phyloP scores from a whole-genome alignment of 805 yeast species.

The Kuraishia piskuri region DNA sequence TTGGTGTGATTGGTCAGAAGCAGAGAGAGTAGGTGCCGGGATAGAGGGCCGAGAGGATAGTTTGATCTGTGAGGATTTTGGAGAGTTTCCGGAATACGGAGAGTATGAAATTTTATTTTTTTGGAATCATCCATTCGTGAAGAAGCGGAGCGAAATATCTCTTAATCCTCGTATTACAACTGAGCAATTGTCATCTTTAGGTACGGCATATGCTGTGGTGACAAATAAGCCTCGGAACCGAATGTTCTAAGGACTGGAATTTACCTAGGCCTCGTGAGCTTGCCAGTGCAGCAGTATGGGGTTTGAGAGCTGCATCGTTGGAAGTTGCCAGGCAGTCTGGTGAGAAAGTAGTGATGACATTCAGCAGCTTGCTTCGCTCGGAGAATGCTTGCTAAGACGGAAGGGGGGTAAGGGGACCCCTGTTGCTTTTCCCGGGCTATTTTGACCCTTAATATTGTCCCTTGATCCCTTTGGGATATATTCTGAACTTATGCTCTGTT shows the following conservation, averaged over 20 bases:
- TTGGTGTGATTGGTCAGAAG: constrained; percentile 1
- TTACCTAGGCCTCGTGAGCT: neutral
- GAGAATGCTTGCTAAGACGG: neutral
- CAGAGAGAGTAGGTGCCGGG: neutral
- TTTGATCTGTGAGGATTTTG: no score
- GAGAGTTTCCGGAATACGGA: no score
- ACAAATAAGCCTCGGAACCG: neutral
- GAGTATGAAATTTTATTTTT: no score
- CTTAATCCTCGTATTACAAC: no score
- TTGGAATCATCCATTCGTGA: no score
- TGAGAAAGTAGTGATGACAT: neutral
- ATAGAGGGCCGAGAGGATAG: neutral
- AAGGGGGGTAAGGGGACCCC: neutral
- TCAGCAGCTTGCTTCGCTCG: neutral
- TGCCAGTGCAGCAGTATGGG: neutral
- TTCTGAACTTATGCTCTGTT: no score
- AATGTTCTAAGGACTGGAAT: neutral
- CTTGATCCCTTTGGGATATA: no score
- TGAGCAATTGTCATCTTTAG: neutral
- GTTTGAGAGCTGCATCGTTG: neutral
- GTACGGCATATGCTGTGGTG: neutral
- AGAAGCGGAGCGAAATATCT: no score
- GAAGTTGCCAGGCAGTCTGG: neutral
- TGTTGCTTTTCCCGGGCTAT: neutral
- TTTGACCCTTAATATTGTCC: no score